phyloP scores from a whole-genome alignment of 768 basidiomycete species.

The Pleurotus eryngii region DNA sequence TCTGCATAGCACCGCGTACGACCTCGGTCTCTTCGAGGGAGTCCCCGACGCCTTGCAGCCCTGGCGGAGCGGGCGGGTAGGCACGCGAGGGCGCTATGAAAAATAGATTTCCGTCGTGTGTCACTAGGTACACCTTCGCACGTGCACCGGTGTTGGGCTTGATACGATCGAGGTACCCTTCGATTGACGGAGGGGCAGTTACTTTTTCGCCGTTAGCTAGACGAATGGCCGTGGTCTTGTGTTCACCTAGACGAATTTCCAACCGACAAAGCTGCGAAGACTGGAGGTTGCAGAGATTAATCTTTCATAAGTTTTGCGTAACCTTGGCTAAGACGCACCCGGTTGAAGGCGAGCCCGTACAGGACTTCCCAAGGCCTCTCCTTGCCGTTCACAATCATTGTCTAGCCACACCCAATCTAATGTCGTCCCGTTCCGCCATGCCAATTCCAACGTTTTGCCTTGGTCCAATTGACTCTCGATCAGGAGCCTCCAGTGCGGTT shows the following conservation, averaged over 20 bases:
- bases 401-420: conserved; percentile 87
- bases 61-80: conserved; percentile 70
- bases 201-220: conserved; percentile 46
- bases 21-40: conserved; percentile 51
- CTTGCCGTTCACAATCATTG: conserved; percentile 58
- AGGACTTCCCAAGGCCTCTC: conserved; percentile 69
- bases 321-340: conserved; percentile 42
- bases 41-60: conserved; percentile 30
- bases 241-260: conserved; percentile 74
- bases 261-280: conserved; percentile 40
- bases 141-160: conserved; percentile 53
- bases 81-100: conserved; percentile 47
- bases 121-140: conserved; percentile 64
- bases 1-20: conserved; percentile 59
- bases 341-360: conserved; percentile 69
- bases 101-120: conserved; percentile 75
- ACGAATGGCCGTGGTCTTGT: conserved; percentile 49
- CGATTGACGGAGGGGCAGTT: conserved; percentile 75
- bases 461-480: conserved; percentile 48
- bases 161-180: conserved; percentile 82
- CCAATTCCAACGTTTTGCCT: conserved; percentile 66
- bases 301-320: not conserved
- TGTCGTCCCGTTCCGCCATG: conserved; percentile 71
- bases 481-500: conserved; percentile 61
- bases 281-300: not conserved